Evolutionary conservation across 208 protist genomes (phyloP), one percentile per base, ranked within the genome.

Genomic region (Trypanosoma cruzi): DNA sequence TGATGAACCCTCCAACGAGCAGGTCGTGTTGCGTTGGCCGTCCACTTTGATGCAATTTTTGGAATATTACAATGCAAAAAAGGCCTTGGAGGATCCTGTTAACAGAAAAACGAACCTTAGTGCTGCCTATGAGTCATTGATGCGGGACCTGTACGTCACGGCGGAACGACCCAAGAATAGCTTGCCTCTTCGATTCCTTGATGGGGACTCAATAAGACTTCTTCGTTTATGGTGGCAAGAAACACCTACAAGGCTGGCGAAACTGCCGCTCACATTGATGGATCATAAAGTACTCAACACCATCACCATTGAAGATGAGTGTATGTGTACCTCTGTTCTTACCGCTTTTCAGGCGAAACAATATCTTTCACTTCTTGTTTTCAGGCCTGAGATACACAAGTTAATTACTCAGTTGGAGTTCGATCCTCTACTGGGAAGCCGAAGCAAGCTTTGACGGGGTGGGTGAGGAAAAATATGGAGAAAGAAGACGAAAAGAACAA

Each of bases 31-130:
- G 53, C 78, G 77, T 20, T 97, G 93, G 90, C 93, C 93, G 13
- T 77, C 81, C 31, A 85, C 92, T 55, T 57, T 94, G 32, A 80
- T 97, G 81, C 93, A 97, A 68, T 97, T 96, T 65, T 70, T 96
- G 58, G 90, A 97, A 74, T 94, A 93, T 76, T 85, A 90, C 77
- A 93, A 94, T 70, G 87, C 85, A 44, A 81, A 71, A 14, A 78
- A 86, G 32, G 83, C 85, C 11, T 64, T 95, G 36, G 79, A 93
- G 58, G 83, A 92, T 71, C 81, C 81, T 22, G 75, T 88, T 40
- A 90, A 91, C 42, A 71, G 85, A 44, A 42, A 82, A 49, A 16
- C 68, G 48, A 76, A 89, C 44, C 68, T 92, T 50, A 71, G 68
- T 55, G 74, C 78, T 26, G 88, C 88, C 32, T 95, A 94, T 73